phyloP scores from a whole-genome alignment of 768 basidiomycete species.

The Tubosaeta sp. region DNA sequence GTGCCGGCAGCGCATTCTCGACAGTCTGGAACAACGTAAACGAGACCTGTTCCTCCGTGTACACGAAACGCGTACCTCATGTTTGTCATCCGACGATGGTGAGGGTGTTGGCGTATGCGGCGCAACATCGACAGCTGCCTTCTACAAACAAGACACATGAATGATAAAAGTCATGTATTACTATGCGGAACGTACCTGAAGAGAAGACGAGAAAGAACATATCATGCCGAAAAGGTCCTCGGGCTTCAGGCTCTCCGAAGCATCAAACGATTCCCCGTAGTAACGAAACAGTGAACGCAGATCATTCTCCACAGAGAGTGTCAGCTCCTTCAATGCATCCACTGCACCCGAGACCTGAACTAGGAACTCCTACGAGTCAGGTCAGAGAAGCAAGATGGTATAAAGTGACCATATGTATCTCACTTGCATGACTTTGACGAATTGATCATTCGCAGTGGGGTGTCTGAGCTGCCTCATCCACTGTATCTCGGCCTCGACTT shows the following conservation, averaged over 20 bases:
- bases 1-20: conserved; percentile 32
- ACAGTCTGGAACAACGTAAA: conserved; percentile 34
- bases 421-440: conserved; percentile 69
- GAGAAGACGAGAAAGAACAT: conserved; percentile 65
- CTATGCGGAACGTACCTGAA: conserved; percentile 47
- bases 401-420: neutral
- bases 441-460: conserved; percentile 49
- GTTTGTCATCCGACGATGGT: neutral
- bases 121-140: conserved; percentile 61
- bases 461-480: conserved; percentile 33
- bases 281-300: conserved; percentile 58
- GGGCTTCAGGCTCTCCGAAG: conserved; percentile 61
- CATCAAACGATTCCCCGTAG: conserved; percentile 72
- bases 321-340: conserved; percentile 63
- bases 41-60: neutral
- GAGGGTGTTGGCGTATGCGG: neutral
- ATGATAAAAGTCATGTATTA: too few relatives aligned
- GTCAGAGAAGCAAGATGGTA: neutral
- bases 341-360: conserved; percentile 46
- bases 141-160: conserved; percentile 36
- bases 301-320: conserved; percentile 52
- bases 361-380: conserved; percentile 25
- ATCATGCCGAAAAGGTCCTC: conserved; percentile 82
- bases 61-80: conserved; percentile 4
- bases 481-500: conserved; percentile 54